phyloP scores from a whole-genome alignment of 2,329 filamentous ascomycete genomes.

The Curvularia spicifera region DNA sequence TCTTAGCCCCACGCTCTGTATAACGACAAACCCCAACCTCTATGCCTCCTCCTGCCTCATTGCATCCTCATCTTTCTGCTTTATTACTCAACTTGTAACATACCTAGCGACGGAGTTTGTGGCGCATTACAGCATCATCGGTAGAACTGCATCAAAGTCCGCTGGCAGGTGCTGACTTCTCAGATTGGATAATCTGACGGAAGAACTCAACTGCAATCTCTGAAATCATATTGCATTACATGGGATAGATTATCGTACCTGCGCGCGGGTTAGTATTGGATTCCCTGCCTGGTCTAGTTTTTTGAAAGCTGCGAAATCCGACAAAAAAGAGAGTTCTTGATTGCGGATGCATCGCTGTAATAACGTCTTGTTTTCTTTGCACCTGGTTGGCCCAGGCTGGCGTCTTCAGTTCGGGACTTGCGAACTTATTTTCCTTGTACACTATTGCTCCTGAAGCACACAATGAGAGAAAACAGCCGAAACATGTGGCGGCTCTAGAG shows the following conservation, averaged over 20 bases:
- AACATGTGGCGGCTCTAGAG: background rate
- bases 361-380: slow-evolving; percentile 16
- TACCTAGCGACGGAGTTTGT: slow-evolving; percentile 44
- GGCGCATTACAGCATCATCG: slow-evolving; percentile 23
- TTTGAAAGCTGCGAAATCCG: slow-evolving; percentile 14
- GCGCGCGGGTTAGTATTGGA: slow-evolving; percentile 15
- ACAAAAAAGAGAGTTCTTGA: slow-evolving; percentile 10
- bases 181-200: slow-evolving; percentile 33
- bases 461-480: background rate
- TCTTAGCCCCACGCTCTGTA: slow-evolving; percentile 17
- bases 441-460: slow-evolving; percentile 9
- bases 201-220: slow-evolving; percentile 31
- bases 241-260: slow-evolving; percentile 15
- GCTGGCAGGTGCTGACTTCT: slow-evolving; percentile 13
- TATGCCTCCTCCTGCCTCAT: slow-evolving; percentile 23
- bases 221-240: slow-evolving; percentile 32
- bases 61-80: slow-evolving; percentile 11
- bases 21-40: slow-evolving; percentile 28
- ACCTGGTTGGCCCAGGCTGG: slow-evolving; percentile 17
- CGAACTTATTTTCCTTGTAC: slow-evolving; percentile 20
- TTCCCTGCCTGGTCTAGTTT: slow-evolving; percentile 8
- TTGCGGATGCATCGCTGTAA: slow-evolving; percentile 32
- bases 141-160: slow-evolving; percentile 11
- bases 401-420: slow-evolving; percentile 3
- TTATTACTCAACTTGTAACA: slow-evolving; percentile 33